Evolutionary conservation across 2,329 filamentous ascomycete species (phyloP).

Genomic region (Teratosphaeriaceae sp.): DNA sequence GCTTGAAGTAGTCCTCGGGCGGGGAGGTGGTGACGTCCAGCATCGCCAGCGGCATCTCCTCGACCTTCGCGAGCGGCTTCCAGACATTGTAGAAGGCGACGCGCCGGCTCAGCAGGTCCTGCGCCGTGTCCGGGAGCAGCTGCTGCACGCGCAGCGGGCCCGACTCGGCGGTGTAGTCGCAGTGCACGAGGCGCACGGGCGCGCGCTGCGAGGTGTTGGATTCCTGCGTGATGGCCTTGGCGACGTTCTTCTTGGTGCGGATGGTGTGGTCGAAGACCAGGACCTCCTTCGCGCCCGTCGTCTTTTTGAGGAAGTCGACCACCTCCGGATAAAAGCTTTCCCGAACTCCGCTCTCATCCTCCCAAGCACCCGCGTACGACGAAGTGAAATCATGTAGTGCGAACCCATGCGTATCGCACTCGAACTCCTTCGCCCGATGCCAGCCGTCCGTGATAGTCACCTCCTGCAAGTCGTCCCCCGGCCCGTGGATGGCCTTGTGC

Average conservation of each 20-base stretch:
- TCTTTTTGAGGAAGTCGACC: slow-evolving; percentile 41
- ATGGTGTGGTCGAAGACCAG: slow-evolving; percentile 48
- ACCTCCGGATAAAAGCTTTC: slow-evolving; percentile 41
- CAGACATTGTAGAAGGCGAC: slow-evolving; percentile 48
- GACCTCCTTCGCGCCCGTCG: slow-evolving; percentile 37
- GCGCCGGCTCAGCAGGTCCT: slow-evolving; percentile 36
- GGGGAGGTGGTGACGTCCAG: slow-evolving; percentile 33
- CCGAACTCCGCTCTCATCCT: slow-evolving; percentile 37
- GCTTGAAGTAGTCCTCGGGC: slow-evolving; percentile 36
- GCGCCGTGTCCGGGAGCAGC: slow-evolving; percentile 40
- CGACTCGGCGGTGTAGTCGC: slow-evolving; percentile 44
- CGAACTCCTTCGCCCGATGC: slow-evolving; percentile 37
- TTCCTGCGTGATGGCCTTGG: slow-evolving; percentile 31
- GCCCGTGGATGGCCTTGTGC: slow-evolving; percentile 36
- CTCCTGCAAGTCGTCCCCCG: slow-evolving; percentile 33
- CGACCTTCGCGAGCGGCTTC: slow-evolving; percentile 40
- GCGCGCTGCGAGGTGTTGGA: slow-evolving; percentile 32
- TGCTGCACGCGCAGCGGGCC: slow-evolving; percentile 37
- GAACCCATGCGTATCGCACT: slow-evolving; percentile 42
- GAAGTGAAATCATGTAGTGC: slow-evolving; percentile 37
- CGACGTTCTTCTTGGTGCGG: slow-evolving; percentile 31
- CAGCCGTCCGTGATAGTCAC: slow-evolving; percentile 38
- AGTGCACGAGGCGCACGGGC: slow-evolving; percentile 46
- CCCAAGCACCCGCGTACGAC: slow-evolving; percentile 29
- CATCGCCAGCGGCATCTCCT: slow-evolving; percentile 37